These are phyloP conservation scores for Fraxinus pennsylvanica DNA, from an alignment of 257 asterid species.

Conservation along the genomic window DNA sequence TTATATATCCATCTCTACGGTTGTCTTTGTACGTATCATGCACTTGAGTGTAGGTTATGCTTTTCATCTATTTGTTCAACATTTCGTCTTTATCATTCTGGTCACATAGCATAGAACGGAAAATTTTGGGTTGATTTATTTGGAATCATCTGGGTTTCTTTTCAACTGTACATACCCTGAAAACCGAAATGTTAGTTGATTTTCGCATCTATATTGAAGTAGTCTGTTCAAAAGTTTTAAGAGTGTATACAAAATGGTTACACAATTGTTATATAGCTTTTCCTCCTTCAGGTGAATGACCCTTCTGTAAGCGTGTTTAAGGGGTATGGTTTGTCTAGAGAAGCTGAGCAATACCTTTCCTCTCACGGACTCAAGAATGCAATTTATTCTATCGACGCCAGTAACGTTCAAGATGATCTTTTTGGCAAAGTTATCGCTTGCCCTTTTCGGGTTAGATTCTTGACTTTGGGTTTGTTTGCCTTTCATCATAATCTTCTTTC, in stretches of 20 bases:
- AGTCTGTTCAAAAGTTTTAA: background rate
- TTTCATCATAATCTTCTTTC: no score
- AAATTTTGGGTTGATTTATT: background rate
- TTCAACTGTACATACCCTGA: background rate
- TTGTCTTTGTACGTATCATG: background rate
- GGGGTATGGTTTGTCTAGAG: slow-evolving; percentile 73
- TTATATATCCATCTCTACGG: background rate
- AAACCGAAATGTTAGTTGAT: background rate
- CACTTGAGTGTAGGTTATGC: background rate
- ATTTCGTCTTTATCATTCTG: background rate
- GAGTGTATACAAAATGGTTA: slow-evolving; percentile 4
- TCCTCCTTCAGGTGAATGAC: slow-evolving; percentile 55
- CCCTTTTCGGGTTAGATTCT: slow-evolving; percentile 75
- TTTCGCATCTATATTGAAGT: background rate
- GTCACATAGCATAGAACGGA: background rate
- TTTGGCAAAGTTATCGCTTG: slow-evolving; percentile 78
- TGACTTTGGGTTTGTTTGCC: slow-evolving; percentile 4
- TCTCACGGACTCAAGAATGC: slow-evolving; percentile 82
- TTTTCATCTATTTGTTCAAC: background rate
- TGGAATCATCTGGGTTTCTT: background rate
- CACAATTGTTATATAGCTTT: slow-evolving; percentile 8
- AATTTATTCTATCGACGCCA: slow-evolving; percentile 59
- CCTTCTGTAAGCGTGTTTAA: slow-evolving; percentile 66
- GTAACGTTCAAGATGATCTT: slow-evolving; percentile 67
- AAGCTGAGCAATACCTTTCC: slow-evolving; percentile 77